phyloP scores from a whole-genome alignment of 148 eudicot species.

The Nepenthes mirabilis region DNA sequence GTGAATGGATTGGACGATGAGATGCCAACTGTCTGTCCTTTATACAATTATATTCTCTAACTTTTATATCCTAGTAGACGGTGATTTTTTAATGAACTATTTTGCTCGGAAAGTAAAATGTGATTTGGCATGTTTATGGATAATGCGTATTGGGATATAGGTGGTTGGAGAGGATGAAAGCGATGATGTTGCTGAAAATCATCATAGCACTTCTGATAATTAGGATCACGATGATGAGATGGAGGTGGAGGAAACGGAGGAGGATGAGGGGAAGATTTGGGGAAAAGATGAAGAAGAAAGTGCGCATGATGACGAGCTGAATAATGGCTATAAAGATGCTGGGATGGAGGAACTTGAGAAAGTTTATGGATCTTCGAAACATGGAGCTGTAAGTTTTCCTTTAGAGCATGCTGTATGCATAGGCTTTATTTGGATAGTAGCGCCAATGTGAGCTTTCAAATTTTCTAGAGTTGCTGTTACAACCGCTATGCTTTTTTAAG shows the following conservation, averaged over 20 bases:
- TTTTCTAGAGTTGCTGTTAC: too few species aligned
- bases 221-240: constrained; percentile 9
- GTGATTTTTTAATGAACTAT: neutral
- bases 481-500: too few species aligned
- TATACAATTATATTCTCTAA: neutral
- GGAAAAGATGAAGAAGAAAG: constrained; percentile 7
- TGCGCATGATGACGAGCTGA: constrained; percentile 4
- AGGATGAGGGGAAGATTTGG: constrained; percentile 7
- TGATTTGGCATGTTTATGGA: neutral
- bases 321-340: constrained; percentile 20
- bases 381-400: constrained; percentile 59
- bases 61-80: neutral
- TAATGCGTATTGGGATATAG: constrained; percentile 2
- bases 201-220: constrained; percentile 13
- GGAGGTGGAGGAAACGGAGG: constrained; percentile 14
- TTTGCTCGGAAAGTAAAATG: neutral
- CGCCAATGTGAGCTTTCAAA: too few species aligned
- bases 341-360: constrained; percentile 83
- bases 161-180: constrained; percentile 18
- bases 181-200: constrained; percentile 13
- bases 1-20: constrained; percentile 20
- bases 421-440: neutral
- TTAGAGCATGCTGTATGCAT: neutral
- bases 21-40: constrained; percentile 10
- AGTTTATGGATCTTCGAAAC: constrained; percentile 45